phyloP scores from a whole-genome alignment of 2,329 filamentous ascomycete species.

The Fusarium sp. region DNA sequence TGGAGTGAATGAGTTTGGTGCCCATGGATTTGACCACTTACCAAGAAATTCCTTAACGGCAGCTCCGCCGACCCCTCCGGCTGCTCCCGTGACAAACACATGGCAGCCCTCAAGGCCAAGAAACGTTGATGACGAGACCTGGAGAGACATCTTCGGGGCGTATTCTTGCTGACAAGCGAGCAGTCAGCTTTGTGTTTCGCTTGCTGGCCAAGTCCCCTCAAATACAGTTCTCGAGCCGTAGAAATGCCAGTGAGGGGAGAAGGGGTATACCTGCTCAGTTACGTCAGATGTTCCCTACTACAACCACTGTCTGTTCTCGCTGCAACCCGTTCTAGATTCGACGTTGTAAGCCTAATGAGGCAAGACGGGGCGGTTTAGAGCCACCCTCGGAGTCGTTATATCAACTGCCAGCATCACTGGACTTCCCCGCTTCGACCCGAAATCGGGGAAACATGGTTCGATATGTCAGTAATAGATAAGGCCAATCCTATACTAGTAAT shows the following conservation, averaged over 20 bases:
- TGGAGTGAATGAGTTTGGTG: accelerated
- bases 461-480: background rate
- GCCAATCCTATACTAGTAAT: background rate
- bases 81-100: background rate
- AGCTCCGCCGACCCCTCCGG: background rate
- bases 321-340: accelerated
- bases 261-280: accelerated
- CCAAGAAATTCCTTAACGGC: background rate
- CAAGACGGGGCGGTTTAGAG: background rate
- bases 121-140: background rate
- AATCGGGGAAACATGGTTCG: background rate
- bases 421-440: background rate
- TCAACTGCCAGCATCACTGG: accelerated
- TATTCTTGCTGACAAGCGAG: accelerated
- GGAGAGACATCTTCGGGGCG: background rate
- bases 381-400: background rate
- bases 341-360: accelerated
- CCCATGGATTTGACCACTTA: too few species aligned
- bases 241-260: background rate
- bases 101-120: background rate
- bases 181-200: accelerated
- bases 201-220: accelerated
- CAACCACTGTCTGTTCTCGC: accelerated
- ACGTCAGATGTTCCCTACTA: accelerated
- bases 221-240: accelerated